Percentiles rank a stretch among this genome's conserved stretches.
Conservation (phyloP, 306 rosid species). For the Prunus campanulata region DNA sequence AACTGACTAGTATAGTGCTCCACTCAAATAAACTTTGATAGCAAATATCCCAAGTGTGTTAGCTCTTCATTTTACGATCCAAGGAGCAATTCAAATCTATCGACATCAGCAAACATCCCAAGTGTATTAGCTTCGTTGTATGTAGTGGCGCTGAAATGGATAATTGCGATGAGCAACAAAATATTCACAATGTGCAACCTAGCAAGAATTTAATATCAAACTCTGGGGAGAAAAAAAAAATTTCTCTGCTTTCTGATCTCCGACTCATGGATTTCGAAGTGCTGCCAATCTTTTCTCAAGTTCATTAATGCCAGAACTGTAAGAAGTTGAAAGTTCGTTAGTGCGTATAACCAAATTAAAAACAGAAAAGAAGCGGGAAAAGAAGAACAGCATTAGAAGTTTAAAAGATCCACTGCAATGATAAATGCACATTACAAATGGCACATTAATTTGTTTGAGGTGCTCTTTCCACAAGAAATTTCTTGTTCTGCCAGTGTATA, state of each 20-base stretch:
- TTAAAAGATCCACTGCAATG: background rate
- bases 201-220: background rate
- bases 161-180: background rate
- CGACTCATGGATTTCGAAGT: constrained; percentile 67
- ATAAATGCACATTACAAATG: background rate
- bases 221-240: background rate
- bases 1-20: background rate
- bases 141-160: background rate
- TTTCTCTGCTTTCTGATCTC: background rate
- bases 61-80: background rate
- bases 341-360: constrained; percentile 16
- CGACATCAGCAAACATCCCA: background rate
- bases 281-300: constrained; percentile 94
- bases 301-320: constrained; percentile 74
- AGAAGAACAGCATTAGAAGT: background rate
- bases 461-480: background rate
- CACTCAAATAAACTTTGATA: background rate
- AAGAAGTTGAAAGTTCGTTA: constrained; percentile 24
- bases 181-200: constrained; percentile 9
- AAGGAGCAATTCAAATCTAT: background rate
- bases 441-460: background rate
- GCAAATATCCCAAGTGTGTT: too few species aligned
- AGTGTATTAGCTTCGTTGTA: background rate
- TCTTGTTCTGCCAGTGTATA: background rate
- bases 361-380: background rate